Evolutionary conservation across 768 basidiomycete genomes (phyloP).

Genomic region (Peribolospora baueri): DNA sequence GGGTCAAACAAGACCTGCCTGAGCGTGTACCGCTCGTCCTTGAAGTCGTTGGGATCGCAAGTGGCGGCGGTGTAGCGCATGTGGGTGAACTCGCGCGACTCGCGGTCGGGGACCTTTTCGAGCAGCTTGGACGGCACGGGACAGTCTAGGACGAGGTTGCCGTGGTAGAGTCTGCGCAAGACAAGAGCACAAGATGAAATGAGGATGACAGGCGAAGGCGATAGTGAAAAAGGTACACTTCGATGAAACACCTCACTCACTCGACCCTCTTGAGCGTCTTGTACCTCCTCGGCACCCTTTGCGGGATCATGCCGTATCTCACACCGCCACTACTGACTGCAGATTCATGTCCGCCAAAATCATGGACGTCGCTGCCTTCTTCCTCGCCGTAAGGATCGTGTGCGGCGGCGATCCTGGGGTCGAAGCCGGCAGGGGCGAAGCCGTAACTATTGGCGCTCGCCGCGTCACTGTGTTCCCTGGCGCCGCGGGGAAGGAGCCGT

Average conservation of each 20-base stretch:
- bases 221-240: neutral
- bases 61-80: constrained; percentile 94
- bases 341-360: no score
- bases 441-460: no score
- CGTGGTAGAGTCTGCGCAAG: constrained; percentile 42
- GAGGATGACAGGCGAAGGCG: no score
- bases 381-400: no score
- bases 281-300: constrained; percentile 63
- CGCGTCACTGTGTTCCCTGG: no score
- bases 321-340: constrained; percentile 2
- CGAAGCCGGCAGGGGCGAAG: no score
- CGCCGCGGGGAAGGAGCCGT: no score
- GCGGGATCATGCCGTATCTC: constrained; percentile 72
- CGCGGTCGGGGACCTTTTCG: constrained; percentile 48
- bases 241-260: constrained; percentile 16
- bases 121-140: constrained; percentile 77
- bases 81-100: constrained; percentile 73
- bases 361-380: no score
- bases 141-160: constrained; percentile 77
- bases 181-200: no score
- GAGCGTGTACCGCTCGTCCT: constrained; percentile 53
- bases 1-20: constrained; percentile 82
- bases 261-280: constrained; percentile 87
- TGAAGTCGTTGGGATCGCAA: constrained; percentile 84
- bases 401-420: no score